phyloP scores from a whole-genome alignment of 768 basidiomycete genomes.

The Gloeophyllum trabeum region DNA sequence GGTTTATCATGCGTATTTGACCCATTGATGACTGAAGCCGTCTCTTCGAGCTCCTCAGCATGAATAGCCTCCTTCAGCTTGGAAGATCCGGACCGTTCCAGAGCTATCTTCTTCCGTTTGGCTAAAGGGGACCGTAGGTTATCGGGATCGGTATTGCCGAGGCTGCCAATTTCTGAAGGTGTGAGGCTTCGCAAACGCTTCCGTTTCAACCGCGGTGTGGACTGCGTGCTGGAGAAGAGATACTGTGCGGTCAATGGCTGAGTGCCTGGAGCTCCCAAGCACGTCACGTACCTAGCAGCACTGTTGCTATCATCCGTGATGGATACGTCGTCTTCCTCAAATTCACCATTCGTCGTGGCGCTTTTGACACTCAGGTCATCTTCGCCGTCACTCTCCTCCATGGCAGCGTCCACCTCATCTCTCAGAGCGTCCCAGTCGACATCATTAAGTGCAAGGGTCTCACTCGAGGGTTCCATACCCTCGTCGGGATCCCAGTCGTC shows the following conservation, averaged over 20 bases:
- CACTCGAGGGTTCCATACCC: conserved; percentile 11
- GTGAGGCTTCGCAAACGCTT: conserved; percentile 67
- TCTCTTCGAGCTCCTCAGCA: conserved; percentile 8
- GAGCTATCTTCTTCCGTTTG: conserved; percentile 69
- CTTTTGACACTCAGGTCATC: conserved; percentile 29
- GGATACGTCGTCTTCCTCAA: conserved; percentile 36
- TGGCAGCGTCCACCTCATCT: conserved; percentile 78
- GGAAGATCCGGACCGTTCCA: conserved; percentile 54
- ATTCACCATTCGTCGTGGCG: conserved; percentile 27
- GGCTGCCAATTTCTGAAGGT: conserved; percentile 42
- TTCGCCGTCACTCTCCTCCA: conserved; percentile 71
- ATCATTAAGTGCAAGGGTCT: conserved; percentile 37
- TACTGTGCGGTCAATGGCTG: neutral
- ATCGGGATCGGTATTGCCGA: conserved; percentile 24
- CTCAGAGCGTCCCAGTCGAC: conserved; percentile 80
- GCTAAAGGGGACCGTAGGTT: conserved; percentile 56
- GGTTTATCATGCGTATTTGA: neutral
- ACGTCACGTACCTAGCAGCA: conserved; percentile 25
- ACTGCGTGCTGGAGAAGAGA: conserved; percentile 18
- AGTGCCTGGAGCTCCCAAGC: conserved; percentile 1
- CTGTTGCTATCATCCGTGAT: conserved; percentile 39
- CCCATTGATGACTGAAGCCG: neutral
- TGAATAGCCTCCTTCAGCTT: conserved; percentile 53
- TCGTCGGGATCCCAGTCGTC: conserved; percentile 56
- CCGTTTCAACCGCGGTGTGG: conserved; percentile 38